phyloP scores from a whole-genome alignment of 345 rosid species.

The Brassica nigra region DNA sequence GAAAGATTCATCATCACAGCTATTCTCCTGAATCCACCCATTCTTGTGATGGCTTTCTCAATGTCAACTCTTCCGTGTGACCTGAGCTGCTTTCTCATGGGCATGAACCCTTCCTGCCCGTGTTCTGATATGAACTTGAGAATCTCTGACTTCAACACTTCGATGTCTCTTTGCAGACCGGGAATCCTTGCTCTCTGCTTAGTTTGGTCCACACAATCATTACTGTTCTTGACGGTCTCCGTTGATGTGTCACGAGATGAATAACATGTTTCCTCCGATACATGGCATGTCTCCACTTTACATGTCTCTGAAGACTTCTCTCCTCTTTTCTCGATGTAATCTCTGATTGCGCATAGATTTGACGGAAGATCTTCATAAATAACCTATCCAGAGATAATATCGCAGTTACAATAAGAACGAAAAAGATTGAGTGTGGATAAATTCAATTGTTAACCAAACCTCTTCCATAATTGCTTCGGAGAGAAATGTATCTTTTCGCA shows the following conservation, averaged over 20 bases:
- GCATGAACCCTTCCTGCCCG: conserved; percentile 99
- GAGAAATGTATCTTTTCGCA: conserved; percentile 82
- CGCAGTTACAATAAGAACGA: not conserved
- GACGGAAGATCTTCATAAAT: conserved; percentile 98
- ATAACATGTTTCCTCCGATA: conserved; percentile 41
- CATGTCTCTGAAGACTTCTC: conserved; percentile 47
- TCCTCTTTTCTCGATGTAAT: conserved; percentile 70
- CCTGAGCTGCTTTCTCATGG: conserved; percentile 97
- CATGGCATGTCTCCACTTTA: conserved; percentile 36
- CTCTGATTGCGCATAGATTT: conserved; percentile 86
- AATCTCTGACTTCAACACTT: conserved; percentile 81
- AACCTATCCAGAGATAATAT: conserved; percentile 50
- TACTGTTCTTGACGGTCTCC: conserved; percentile 8
- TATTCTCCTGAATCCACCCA: conserved; percentile 93
- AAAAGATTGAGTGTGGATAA: not conserved
- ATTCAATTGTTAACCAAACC: conserved; percentile 44
- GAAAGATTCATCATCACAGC: conserved; percentile 81
- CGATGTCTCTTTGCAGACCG: conserved; percentile 78
- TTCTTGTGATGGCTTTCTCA: conserved; percentile 86
- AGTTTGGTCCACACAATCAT: conserved; percentile 25
- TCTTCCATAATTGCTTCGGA: conserved; percentile 99
- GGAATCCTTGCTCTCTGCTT: conserved; percentile 80
- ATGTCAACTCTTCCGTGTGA: conserved; percentile 87
- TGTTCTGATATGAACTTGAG: conserved; percentile 74
- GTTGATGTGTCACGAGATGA: conserved; percentile 38